Evolutionary conservation across 352 stramenopile genomes (phyloP).

Genomic region (Phytophthora agathidicida): DNA sequence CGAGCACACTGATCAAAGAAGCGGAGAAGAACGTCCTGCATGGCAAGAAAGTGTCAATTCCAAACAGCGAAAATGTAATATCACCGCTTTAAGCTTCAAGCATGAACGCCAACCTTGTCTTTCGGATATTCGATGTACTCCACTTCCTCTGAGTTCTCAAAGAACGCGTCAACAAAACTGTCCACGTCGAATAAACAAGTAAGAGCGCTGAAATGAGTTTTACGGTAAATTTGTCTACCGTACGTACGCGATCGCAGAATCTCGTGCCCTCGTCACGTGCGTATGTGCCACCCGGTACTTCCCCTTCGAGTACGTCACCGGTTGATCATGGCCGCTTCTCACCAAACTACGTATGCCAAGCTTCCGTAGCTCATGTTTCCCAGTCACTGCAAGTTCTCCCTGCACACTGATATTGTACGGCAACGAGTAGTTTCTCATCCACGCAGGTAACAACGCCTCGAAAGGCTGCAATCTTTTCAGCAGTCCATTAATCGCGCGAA

Average conservation of each 20-base stretch:
- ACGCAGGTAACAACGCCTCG: constrained; percentile 40
- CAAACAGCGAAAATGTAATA: background rate
- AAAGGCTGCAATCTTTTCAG: constrained; percentile 52
- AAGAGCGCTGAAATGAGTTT: no score
- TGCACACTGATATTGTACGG: constrained; percentile 67
- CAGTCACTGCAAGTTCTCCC: constrained; percentile 45
- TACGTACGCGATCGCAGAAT: constrained; percentile 69
- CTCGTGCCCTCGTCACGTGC: constrained; percentile 51
- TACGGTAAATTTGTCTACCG: background rate
- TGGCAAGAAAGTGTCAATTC: background rate
- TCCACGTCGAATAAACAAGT: background rate
- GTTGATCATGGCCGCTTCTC: constrained; percentile 23
- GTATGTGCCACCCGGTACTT: constrained; percentile 64
- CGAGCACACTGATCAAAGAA: constrained; percentile 68
- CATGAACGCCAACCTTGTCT: constrained; percentile 22
- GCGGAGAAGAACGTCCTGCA: constrained; percentile 51
- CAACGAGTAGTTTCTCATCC: constrained; percentile 69
- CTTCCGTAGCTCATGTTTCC: constrained; percentile 43
- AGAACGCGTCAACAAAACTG: constrained; percentile 62
- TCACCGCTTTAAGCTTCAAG: background rate
- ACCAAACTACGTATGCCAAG: constrained; percentile 35
- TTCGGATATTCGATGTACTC: constrained; percentile 49
- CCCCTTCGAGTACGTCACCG: constrained; percentile 34
- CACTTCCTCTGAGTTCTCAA: constrained; percentile 51
- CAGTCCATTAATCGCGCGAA: constrained; percentile 52